phyloP scores from a whole-genome alignment of 768 basidiomycete genomes.

The Pleurotus citrinopileatus region DNA sequence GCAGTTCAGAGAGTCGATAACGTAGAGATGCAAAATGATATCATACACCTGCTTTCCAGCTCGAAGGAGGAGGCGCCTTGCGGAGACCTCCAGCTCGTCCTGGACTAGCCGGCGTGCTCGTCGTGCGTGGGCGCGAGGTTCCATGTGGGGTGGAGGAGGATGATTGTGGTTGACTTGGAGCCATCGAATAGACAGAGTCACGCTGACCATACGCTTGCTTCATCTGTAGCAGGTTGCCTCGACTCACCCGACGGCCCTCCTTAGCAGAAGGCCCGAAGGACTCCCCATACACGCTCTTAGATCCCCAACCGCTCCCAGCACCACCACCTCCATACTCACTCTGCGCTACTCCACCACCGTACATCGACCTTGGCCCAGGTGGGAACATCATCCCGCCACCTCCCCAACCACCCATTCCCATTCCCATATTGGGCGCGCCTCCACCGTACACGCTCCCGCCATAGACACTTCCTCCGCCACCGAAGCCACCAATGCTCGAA shows the following conservation, averaged over 20 bases:
- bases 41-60: constrained; percentile 49
- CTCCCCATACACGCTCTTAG: constrained; percentile 71
- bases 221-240: constrained; percentile 31
- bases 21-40: constrained; percentile 4
- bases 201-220: constrained; percentile 18
- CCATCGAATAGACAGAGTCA: constrained; percentile 12
- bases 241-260: constrained; percentile 28
- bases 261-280: constrained; percentile 42
- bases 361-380: constrained; percentile 55
- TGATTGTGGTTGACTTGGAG: not conserved
- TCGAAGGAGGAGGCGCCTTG: constrained; percentile 55
- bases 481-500: constrained; percentile 50
- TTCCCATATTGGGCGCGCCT: constrained; percentile 24
- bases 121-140: constrained; percentile 33
- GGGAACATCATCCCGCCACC: constrained; percentile 44
- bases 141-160: constrained; percentile 7
- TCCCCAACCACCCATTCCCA: constrained; percentile 33
- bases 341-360: constrained; percentile 55
- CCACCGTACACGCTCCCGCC: constrained; percentile 31
- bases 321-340: constrained; percentile 60
- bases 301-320: constrained; percentile 46
- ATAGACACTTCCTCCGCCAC: constrained; percentile 45
- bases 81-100: constrained; percentile 20
- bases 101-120: constrained; percentile 43
- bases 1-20: too few species aligned